Percentiles rank a stretch among this genome's conserved stretches.
Conservation (phyloP, 148 eudicot species). For the Agrostemma githago region DNA sequence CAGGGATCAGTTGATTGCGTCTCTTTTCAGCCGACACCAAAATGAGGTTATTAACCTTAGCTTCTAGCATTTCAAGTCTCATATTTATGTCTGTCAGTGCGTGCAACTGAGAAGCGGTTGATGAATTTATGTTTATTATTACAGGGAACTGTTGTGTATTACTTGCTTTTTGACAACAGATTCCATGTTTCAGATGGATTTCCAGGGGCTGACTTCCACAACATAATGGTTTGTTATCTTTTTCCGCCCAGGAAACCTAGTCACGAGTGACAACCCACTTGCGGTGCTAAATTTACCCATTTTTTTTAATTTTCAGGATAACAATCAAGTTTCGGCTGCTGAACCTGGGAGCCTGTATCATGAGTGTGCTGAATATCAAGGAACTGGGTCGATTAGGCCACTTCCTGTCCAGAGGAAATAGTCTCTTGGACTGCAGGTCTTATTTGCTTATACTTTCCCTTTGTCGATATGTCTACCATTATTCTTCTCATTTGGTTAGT, state of each 20-base stretch:
- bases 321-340: conserved; percentile 46
- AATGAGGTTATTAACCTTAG: conserved; percentile 57
- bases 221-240: not conserved
- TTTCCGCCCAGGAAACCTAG: not conserved
- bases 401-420: conserved; percentile 73
- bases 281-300: not conserved
- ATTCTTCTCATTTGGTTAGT: no score
- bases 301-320: conserved; percentile 38
- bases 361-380: conserved; percentile 54
- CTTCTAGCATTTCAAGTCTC: not conserved
- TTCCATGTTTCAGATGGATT: conserved; percentile 71
- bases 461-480: no score
- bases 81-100: no score
- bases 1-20: no score
- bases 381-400: conserved; percentile 50
- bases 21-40: no score
- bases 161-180: conserved; percentile 83
- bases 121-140: conserved; percentile 8
- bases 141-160: conserved; percentile 91
- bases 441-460: not conserved
- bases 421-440: conserved; percentile 97
- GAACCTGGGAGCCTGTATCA: conserved; percentile 30
- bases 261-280: not conserved
- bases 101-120: not conserved
- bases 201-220: conserved; percentile 75